Conservation (phyloP, 768 basidiomycete genomes). For the Suillus placidus region DNA sequence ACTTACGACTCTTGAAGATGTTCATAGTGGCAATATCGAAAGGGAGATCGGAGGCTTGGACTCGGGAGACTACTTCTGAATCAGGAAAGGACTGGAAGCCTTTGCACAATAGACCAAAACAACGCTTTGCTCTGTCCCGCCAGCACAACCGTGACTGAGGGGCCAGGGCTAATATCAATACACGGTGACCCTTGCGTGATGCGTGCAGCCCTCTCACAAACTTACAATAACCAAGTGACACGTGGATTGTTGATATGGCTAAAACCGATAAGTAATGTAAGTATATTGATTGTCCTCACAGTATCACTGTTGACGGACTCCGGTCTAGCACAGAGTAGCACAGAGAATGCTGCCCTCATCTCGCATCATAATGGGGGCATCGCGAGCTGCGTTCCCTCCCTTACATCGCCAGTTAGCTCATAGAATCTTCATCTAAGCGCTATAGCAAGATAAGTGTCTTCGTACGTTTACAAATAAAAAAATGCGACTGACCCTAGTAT, state of each 20-base stretch:
- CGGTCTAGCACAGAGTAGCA: no score
- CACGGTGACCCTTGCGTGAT: background rate
- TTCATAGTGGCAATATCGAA: conserved; percentile 58
- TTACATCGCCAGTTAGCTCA: background rate
- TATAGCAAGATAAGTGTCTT: no score
- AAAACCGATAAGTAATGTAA: background rate
- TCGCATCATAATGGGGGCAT: background rate
- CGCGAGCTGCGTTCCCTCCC: background rate
- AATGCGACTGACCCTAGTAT: background rate
- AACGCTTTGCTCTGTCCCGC: no score
- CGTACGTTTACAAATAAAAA: background rate
- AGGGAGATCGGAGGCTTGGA: conserved; percentile 16
- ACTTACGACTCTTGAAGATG: conserved; percentile 80
- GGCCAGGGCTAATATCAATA: background rate
- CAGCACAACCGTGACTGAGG: background rate
- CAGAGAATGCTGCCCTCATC: background rate
- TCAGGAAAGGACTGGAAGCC: background rate
- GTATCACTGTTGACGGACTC: background rate
- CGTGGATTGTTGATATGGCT: background rate
- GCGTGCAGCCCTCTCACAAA: background rate
- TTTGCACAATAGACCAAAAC: background rate
- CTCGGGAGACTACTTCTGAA: no score
- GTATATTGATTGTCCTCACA: background rate
- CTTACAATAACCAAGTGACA: no score
- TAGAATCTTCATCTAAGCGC: no score